Percentiles rank a stretch among this genome's conserved stretches.
phyloP scores from a whole-genome alignment of 2,329 filamentous ascomycete species.

The Sclerotinia spermophila region DNA sequence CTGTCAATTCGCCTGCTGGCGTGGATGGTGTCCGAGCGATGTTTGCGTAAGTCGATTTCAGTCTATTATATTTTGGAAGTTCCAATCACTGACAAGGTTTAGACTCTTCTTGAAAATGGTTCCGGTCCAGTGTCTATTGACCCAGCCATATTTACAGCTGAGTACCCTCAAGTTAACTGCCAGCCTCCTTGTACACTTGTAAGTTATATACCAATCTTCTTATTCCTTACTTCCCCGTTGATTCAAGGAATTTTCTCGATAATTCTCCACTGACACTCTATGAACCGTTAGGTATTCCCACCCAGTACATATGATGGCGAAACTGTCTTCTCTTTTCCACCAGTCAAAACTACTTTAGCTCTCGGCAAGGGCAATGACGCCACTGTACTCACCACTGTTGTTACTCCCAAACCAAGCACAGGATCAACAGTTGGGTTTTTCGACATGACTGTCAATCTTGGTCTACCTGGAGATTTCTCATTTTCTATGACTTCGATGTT shows the following conservation, averaged over 20 bases:
- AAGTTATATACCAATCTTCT: background rate
- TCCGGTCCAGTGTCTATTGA: background rate
- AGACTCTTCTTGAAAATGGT: background rate
- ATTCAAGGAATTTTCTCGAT: no score
- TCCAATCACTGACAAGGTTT: background rate
- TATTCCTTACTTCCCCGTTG: background rate
- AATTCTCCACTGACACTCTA: background rate
- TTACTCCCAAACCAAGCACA: background rate
- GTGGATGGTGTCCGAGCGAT: background rate
- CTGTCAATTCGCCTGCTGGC: background rate
- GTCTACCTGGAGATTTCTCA: background rate
- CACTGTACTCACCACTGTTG: background rate
- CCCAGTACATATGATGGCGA: conserved; percentile 1
- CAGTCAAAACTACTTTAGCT: background rate
- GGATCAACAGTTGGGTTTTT: background rate
- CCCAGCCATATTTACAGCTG: background rate
- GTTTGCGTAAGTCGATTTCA: background rate
- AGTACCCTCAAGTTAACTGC: background rate
- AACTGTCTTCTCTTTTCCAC: background rate
- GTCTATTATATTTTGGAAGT: background rate
- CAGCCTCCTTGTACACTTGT: background rate
- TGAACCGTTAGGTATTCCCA: background rate
- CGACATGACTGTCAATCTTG: background rate
- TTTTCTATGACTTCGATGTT: conserved; percentile 4
- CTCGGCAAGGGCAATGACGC: background rate